These are phyloP conservation scores for Ophiostoma himal-ulmi DNA, from an alignment of 2,329 filamentous ascomycete species.

Conservation along the genomic window DNA sequence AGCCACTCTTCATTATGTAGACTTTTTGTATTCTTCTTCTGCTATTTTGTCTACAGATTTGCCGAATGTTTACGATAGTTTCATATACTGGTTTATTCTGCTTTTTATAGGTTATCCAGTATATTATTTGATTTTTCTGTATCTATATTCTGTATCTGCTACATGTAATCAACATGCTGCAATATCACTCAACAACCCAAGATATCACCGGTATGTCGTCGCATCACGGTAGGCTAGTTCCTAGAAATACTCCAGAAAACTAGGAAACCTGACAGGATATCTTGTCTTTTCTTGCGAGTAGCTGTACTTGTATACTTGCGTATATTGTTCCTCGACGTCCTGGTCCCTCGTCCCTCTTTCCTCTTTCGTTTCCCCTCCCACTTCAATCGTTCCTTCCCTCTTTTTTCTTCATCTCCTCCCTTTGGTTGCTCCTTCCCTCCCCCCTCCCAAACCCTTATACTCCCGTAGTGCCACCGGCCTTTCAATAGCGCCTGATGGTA, in stretches of 20 bases:
- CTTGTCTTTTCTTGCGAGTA: not conserved
- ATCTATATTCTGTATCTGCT: not conserved
- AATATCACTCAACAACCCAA: not conserved
- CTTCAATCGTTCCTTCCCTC: not conserved
- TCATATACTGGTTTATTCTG: not conserved
- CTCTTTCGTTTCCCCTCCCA: not conserved
- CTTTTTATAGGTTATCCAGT: not conserved
- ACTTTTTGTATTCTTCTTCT: not conserved
- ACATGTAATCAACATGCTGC: not conserved
- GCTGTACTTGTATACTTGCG: not conserved
- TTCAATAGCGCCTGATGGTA: conserved; percentile 26
- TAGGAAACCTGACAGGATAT: not conserved
- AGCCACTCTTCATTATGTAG: not conserved
- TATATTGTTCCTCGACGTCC: too few species aligned
- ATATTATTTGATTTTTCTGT: not conserved
- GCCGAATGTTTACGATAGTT: too few species aligned
- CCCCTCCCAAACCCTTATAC: not conserved
- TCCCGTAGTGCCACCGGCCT: conserved; percentile 5
- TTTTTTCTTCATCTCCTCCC: not conserved
- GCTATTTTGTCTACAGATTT: not conserved
- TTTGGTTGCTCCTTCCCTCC: not conserved
- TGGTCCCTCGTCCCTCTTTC: not conserved
- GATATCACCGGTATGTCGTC: not conserved
- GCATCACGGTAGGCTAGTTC: not conserved
- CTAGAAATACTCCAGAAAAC: not conserved